Evolutionary conservation across 345 rosid species (phyloP).

Genomic region (Raphanus raphanistrum): DNA sequence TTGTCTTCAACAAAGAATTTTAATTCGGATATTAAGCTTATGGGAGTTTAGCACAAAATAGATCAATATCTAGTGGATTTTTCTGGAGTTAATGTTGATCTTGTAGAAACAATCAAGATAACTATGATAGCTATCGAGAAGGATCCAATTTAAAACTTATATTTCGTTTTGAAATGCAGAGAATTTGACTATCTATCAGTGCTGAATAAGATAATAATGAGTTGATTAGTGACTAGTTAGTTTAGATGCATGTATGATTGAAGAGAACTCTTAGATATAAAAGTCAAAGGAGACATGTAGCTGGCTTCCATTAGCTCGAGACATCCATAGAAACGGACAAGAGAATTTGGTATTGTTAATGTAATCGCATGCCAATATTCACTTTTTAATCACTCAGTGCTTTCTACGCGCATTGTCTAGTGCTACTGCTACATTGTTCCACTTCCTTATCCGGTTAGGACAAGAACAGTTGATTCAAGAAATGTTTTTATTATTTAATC

Average conservation of each 20-base stretch:
- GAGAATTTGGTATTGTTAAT: slow-evolving; percentile 33
- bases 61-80: background rate
- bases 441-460: slow-evolving; percentile 33
- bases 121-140: background rate
- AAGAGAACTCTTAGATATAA: slow-evolving; percentile 6
- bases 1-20: no score
- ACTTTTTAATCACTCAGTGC: slow-evolving; percentile 22
- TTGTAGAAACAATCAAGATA: background rate
- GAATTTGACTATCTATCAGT: background rate
- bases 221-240: background rate
- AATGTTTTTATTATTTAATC: background rate
- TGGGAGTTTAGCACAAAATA: background rate
- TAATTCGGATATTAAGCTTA: background rate
- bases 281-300: slow-evolving; percentile 42
- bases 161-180: background rate
- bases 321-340: slow-evolving; percentile 19
- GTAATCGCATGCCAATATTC: slow-evolving; percentile 28
- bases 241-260: slow-evolving; percentile 3
- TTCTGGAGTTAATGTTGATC: background rate
- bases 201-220: slow-evolving; percentile 10
- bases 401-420: slow-evolving; percentile 26
- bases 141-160: slow-evolving; percentile 6
- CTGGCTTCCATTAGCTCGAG: slow-evolving; percentile 36
- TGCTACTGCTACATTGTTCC: slow-evolving; percentile 31
- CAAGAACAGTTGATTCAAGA: slow-evolving; percentile 4